These are phyloP conservation scores for Leccinum longicurvipes DNA, from an alignment of 768 basidiomycete species.

Conservation along the genomic window DNA sequence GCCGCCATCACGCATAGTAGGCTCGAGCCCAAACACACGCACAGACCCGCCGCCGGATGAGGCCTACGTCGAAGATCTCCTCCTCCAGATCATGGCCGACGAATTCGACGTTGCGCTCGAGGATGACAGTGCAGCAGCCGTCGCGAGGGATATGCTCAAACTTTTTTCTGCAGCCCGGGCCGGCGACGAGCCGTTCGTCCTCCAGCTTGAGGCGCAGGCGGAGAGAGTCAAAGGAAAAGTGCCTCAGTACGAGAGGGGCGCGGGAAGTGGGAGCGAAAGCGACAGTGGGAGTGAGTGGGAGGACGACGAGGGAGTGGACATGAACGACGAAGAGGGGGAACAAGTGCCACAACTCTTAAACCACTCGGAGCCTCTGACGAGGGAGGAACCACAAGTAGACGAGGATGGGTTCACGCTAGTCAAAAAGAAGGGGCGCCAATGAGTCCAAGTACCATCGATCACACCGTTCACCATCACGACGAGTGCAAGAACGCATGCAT, in stretches of 20 bases:
- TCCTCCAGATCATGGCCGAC: slow-evolving; percentile 81
- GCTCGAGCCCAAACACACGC: no score
- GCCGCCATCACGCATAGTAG: background rate
- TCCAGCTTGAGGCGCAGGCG: slow-evolving; percentile 61
- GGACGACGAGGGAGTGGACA: slow-evolving; percentile 26
- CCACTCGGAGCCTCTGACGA: slow-evolving; percentile 28
- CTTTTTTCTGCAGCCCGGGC: slow-evolving; percentile 57
- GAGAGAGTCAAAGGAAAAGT: slow-evolving; percentile 57
- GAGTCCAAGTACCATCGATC: slow-evolving; percentile 4
- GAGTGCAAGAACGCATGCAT: background rate
- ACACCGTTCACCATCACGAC: background rate
- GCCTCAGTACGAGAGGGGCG: slow-evolving; percentile 43
- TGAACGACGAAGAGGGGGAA: slow-evolving; percentile 27
- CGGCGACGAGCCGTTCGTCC: slow-evolving; percentile 49
- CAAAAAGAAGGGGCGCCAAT: slow-evolving; percentile 50
- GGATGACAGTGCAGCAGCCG: slow-evolving; percentile 74
- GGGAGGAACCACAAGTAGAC: slow-evolving; percentile 71
- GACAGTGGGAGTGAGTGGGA: slow-evolving; percentile 48
- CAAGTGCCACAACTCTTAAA: slow-evolving; percentile 58
- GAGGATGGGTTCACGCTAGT: slow-evolving; percentile 93
- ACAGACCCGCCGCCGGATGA: slow-evolving; percentile 45
- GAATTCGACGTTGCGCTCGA: slow-evolving; percentile 85
- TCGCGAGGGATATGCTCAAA: slow-evolving; percentile 68
- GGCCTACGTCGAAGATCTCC: slow-evolving; percentile 74
- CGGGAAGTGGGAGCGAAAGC: slow-evolving; percentile 30